Conservation (phyloP, 2,329 filamentous ascomycete genomes). For the Colletotrichum liriopes region DNA sequence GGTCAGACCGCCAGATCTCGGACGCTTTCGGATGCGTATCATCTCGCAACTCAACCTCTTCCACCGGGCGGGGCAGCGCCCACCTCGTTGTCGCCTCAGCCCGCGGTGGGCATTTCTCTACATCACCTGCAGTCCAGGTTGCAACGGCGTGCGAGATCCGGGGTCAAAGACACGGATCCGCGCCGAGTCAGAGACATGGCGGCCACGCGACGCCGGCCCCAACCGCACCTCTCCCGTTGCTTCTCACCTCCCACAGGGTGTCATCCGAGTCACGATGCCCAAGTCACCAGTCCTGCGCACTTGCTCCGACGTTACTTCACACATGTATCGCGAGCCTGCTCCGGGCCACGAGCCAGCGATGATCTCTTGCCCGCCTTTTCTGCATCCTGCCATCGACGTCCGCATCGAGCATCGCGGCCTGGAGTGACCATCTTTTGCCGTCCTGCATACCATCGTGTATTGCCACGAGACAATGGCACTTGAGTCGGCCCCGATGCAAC, state of each 20-base stretch:
- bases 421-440: background rate
- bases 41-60: background rate
- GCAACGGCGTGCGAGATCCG: slow-evolving; percentile 31
- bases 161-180: slow-evolving; percentile 33
- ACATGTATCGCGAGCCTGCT: slow-evolving; percentile 23
- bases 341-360: slow-evolving; percentile 17
- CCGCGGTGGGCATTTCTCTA: background rate
- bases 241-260: background rate
- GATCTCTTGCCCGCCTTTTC: slow-evolving; percentile 10
- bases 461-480: slow-evolving; percentile 21
- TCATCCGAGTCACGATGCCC: slow-evolving; percentile 33
- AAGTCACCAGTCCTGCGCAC: slow-evolving; percentile 30
- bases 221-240: background rate
- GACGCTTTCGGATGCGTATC: slow-evolving; percentile 19
- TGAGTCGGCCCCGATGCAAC: slow-evolving; percentile 18
- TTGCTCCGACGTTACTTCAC: slow-evolving; percentile 33
- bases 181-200: slow-evolving; percentile 38
- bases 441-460: background rate
- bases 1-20: slow-evolving; percentile 12
- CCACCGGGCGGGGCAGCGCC: background rate
- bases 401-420: background rate
- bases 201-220: slow-evolving; percentile 30
- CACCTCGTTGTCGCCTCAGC: background rate
- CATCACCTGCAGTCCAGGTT: slow-evolving; percentile 31
- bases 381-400: background rate